Evolutionary conservation across 768 basidiomycete genomes (phyloP).

Genomic region (Mrakia frigida): DNA sequence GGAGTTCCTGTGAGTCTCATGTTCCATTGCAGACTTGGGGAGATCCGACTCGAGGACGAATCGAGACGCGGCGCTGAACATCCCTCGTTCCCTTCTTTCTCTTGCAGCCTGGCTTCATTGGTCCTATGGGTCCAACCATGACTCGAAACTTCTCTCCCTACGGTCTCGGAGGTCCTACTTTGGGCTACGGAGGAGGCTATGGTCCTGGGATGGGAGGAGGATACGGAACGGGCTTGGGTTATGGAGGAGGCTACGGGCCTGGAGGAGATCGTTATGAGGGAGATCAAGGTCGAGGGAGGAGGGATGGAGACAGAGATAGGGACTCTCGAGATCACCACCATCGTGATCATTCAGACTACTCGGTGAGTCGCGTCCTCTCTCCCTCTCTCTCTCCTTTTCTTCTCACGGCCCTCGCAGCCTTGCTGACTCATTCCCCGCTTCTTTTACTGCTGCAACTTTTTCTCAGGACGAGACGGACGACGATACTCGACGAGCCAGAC

Average conservation of each 20-base stretch:
- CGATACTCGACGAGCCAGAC: not conserved
- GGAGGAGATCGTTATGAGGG: slow-evolving; percentile 11
- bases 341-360: not conserved
- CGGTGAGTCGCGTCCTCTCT: slow-evolving; percentile 16
- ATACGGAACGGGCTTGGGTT: not conserved
- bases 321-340: not conserved
- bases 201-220: slow-evolving; percentile 11
- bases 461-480: not conserved
- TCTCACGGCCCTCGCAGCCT: not conserved
- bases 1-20: not conserved
- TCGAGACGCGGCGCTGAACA: not conserved
- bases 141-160: not conserved
- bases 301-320: not conserved
- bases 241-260: not conserved
- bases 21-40: not conserved
- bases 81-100: not conserved
- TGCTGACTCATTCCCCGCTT: not conserved
- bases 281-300: not conserved
- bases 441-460: not conserved
- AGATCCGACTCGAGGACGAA: too few relatives aligned
- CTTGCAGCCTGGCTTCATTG: not conserved
- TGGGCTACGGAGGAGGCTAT: not conserved
- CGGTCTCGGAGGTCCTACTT: not conserved
- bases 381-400: not conserved
- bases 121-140: not conserved